Conservation (phyloP, 2,329 filamentous ascomycete genomes). For the Nemania sp. region DNA sequence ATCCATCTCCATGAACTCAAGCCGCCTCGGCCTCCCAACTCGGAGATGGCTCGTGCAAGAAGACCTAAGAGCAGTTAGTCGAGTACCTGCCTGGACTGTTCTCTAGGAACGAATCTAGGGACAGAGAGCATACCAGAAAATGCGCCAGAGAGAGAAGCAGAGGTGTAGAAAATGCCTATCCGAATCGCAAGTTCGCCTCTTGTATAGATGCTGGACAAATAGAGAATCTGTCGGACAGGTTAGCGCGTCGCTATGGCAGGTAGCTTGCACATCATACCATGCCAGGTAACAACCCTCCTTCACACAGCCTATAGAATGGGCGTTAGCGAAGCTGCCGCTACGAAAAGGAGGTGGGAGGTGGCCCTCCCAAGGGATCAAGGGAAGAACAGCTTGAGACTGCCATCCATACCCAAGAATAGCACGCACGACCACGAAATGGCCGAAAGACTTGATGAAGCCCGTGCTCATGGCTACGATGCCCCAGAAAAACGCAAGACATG, state of each 20-base stretch:
- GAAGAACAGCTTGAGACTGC: background rate
- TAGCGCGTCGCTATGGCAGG: constrained; percentile 25
- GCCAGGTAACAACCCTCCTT: constrained; percentile 74
- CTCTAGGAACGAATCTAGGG: background rate
- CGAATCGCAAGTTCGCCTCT: constrained; percentile 70
- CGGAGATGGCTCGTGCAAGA: constrained; percentile 69
- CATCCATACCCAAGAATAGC: constrained; percentile 63
- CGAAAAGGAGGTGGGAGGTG: background rate
- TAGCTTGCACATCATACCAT: constrained; percentile 60
- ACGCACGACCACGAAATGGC: constrained; percentile 70
- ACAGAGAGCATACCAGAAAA: constrained; percentile 63
- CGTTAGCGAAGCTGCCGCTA: constrained; percentile 6
- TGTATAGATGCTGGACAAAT: constrained; percentile 72
- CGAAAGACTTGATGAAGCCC: constrained; percentile 65
- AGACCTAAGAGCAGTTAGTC: constrained; percentile 55
- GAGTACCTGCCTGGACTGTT: background rate
- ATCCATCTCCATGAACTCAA: constrained; percentile 72
- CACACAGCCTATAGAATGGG: constrained; percentile 60
- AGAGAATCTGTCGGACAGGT: constrained; percentile 62
- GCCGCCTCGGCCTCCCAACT: constrained; percentile 67
- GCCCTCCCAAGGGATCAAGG: background rate
- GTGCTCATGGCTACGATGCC: constrained; percentile 69
- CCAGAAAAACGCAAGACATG: constrained; percentile 67
- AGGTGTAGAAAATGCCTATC: constrained; percentile 76
- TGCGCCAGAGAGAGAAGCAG: constrained; percentile 72